Base-by-base conservation (phyloP, 2,329 filamentous ascomycete species). In the Claviceps sp. region DNA sequence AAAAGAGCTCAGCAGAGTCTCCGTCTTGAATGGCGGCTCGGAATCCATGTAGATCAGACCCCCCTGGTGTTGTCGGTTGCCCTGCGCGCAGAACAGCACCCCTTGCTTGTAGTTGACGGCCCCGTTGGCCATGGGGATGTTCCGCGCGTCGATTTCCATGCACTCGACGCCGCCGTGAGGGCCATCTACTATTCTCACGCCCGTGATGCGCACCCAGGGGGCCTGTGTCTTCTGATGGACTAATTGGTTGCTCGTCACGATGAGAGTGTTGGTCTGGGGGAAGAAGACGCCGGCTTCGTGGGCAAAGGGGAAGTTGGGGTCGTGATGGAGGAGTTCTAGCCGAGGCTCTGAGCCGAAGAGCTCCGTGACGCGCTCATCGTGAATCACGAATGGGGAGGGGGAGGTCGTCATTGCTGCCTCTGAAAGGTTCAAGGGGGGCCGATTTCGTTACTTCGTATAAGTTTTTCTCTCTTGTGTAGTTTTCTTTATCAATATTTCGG, bases 1-100 rank as follows among this genome's bases (percentile, higher is more conserved):
- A 60, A 70, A 84, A 61, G 77, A 80, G 57, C 79, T 79, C 16
- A 84, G 53, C 13, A 84, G 64, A 0, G 73, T 71, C 70, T 5
- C 2, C 17, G 7, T 8, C 1, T 2, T 13, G 1, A 56, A 5
- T 52, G 55, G 48, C 5, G 41, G 41, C 19, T 19, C 52, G 0
- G 16, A 34, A 19, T 52, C 47, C 30, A 55, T 47, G 47, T 47
- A 52, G n/a, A 54, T 13, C 6, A 56, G 62, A 60, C 55, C 74
- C 72, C 60, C 4, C 73, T 74, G 0, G 72, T 73, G 57, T 77
- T 78, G 59, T 76, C 76, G 0, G 75, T 75, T 16, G 66, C 65
- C 14, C 57, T 58, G 41, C 10, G 41, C 41, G 11, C 41, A 43
- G 41, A 43, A 43, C 52, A 44, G 55, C 52, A 45, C 53, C 55